These are phyloP conservation scores for Phyllosticta capitalensis DNA, from an alignment of 2,329 filamentous ascomycete genomes.

Conservation along the genomic window DNA sequence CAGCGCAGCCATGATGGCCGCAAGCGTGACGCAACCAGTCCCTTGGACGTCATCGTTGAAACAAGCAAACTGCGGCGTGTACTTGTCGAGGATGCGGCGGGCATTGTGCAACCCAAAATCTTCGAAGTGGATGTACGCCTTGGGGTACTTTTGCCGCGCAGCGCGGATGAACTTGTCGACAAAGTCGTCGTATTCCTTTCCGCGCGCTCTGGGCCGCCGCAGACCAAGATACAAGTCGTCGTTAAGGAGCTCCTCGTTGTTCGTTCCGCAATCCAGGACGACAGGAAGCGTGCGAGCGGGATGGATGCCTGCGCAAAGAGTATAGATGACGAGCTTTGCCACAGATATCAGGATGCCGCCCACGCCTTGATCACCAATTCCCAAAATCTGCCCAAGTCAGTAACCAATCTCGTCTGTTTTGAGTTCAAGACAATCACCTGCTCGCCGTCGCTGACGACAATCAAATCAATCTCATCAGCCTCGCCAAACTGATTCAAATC, in stretches of 20 bases:
- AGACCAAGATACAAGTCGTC: conserved; percentile 76
- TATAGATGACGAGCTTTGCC: conserved; percentile 74
- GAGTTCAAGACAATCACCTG: conserved; percentile 24
- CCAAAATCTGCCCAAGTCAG: conserved; percentile 58
- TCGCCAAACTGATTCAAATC: conserved; percentile 59
- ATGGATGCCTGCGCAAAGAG: conserved; percentile 78
- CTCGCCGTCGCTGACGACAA: conserved; percentile 68
- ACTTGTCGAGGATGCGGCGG: conserved; percentile 64
- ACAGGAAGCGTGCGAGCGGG: conserved; percentile 70
- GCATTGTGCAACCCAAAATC: conserved; percentile 77
- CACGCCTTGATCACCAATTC: conserved; percentile 82
- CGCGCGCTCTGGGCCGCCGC: conserved; percentile 54
- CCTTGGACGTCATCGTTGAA: conserved; percentile 92
- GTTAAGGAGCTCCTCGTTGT: conserved; percentile 64
- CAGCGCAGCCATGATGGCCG: conserved; percentile 67
- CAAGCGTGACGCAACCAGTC: conserved; percentile 78
- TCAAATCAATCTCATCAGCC: conserved; percentile 72
- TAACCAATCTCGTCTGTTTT: background rate
- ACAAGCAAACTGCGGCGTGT: conserved; percentile 63
- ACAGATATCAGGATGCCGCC: conserved; percentile 77
- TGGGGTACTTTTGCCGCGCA: conserved; percentile 61
- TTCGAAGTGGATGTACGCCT: conserved; percentile 80
- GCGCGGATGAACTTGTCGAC: conserved; percentile 64
- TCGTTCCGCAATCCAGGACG: conserved; percentile 75
- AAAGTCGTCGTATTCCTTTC: conserved; percentile 66